These are phyloP conservation scores for Camelina hispida DNA, from an alignment of 345 rosid species.

Conservation along the genomic window DNA sequence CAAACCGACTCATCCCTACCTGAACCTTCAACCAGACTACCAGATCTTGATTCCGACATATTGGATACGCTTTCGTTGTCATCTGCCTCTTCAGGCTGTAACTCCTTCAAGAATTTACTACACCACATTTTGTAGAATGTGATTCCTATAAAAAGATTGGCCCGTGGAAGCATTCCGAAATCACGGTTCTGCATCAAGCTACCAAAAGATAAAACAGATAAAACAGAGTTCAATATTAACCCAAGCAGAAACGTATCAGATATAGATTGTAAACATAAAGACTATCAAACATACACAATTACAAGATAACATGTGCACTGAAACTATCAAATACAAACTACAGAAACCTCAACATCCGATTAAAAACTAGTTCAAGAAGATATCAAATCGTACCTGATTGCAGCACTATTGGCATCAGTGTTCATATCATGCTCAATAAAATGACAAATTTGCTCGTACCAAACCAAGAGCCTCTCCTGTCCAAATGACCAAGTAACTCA, in stretches of 20 bases:
- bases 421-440: slow-evolving; percentile 54
- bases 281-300: slow-evolving; percentile 6
- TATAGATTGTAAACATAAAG: not conserved
- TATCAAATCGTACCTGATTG: slow-evolving; percentile 51
- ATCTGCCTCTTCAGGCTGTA: slow-evolving; percentile 50
- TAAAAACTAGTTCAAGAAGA: slow-evolving; percentile 12
- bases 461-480: slow-evolving; percentile 66
- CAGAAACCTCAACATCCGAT: not conserved
- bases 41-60: slow-evolving; percentile 42
- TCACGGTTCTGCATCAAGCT: slow-evolving; percentile 64
- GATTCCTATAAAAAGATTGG: slow-evolving; percentile 63
- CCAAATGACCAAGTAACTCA: slow-evolving; percentile 24
- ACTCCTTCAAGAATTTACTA: slow-evolving; percentile 48
- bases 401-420: slow-evolving; percentile 60
- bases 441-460: slow-evolving; percentile 70
- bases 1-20: slow-evolving; percentile 42
- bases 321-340: slow-evolving; percentile 5
- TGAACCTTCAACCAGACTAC: slow-evolving; percentile 37
- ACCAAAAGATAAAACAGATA: slow-evolving; percentile 41
- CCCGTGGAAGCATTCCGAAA: slow-evolving; percentile 54
- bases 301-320: slow-evolving; percentile 8
- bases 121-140: slow-evolving; percentile 68
- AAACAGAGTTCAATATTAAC: not conserved
- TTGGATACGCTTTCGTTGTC: slow-evolving; percentile 38
- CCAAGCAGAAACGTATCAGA: slow-evolving; percentile 5